phyloP scores from a whole-genome alignment of 108 stramenopile genomes.

The Skeletonema grethae region DNA sequence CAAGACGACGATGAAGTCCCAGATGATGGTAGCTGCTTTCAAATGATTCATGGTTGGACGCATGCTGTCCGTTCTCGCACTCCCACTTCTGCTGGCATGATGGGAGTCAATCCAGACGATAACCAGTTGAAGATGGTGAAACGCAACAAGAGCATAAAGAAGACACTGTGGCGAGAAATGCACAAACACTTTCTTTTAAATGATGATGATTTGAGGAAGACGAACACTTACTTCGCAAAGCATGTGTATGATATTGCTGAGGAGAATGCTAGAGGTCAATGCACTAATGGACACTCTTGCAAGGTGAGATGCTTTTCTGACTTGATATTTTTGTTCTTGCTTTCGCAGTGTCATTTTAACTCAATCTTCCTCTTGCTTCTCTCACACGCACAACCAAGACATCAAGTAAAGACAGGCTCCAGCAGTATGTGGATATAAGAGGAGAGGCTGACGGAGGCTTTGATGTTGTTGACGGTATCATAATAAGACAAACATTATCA shows the following conservation, averaged over 20 bases:
- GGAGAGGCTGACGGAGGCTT: conserved; percentile 22
- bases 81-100: conserved; percentile 83
- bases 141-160: conserved; percentile 28
- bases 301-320: conserved; percentile 31
- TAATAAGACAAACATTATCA: not conserved
- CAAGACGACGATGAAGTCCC: conserved; percentile 23
- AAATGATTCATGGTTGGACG: conserved; percentile 33
- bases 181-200: conserved; percentile 39
- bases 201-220: conserved; percentile 15
- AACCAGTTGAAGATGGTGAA: conserved; percentile 19
- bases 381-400: conserved; percentile 4
- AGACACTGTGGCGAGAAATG: conserved; percentile 50
- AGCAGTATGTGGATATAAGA: conserved; percentile 42
- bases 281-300: conserved; percentile 69
- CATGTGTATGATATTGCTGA: conserved; percentile 57
- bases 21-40: conserved; percentile 44
- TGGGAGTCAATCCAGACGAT: conserved; percentile 43
- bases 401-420: conserved; percentile 46
- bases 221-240: conserved; percentile 44
- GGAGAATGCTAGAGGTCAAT: conserved; percentile 67
- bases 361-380: not conserved
- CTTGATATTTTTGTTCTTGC: not conserved
- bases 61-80: conserved; percentile 75
- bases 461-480: conserved; percentile 32
- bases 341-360: not conserved